Evolutionary conservation across 2,329 filamentous ascomycete genomes (phyloP), one percentile per base, ranked within the genome.

Genomic region (Fusarium oxysporum): DNA sequence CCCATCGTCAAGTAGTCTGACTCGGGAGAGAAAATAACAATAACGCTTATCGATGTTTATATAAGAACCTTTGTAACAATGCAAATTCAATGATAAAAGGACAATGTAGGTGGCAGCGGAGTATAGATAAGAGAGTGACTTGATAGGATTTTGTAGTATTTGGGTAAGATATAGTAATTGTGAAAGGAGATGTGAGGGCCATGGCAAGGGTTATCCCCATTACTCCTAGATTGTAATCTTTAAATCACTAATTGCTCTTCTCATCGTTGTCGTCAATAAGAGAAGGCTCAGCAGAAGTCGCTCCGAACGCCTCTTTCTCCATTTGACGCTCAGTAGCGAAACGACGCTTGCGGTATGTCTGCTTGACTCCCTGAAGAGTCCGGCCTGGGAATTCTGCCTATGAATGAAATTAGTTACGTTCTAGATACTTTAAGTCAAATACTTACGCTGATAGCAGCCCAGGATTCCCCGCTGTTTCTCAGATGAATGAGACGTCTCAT

Each of bases 281-380:
- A 32, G 11, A 16, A 21, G 21, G 5, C 3, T 5, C 2, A 28
- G 13, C 10, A 53, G 30, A 12, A 16, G 21, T 28, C 4, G 8
- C 48, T 4, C 19, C 25, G 1, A 17, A 25, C 1, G 50, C 44
- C 30, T 69, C 65, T 1, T n/a, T 37, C n/a, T 45, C 8, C 58
- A 69, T 69, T 28, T 57, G 33, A 0, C 16, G 14, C 30, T 69
- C 66, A 6, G 56, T 19, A 8, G 50, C 23, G 11, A 69, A 41
- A 3, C 66, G 40, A 6, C 66, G 65, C 23, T 69, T 69, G 11
- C 62, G 65, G 10, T 69, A 69, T 21, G 65, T 37, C 28, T 69
- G 65, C 17, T 56, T 69, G 8, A 64, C 25, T 3, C 65, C 57
- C 12, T 64, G 50, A 6, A 38, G 35, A 21, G 66, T 69, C 3